phyloP scores from a whole-genome alignment of 2,329 filamentous ascomycete species.

The Diaporthe nobilis region DNA sequence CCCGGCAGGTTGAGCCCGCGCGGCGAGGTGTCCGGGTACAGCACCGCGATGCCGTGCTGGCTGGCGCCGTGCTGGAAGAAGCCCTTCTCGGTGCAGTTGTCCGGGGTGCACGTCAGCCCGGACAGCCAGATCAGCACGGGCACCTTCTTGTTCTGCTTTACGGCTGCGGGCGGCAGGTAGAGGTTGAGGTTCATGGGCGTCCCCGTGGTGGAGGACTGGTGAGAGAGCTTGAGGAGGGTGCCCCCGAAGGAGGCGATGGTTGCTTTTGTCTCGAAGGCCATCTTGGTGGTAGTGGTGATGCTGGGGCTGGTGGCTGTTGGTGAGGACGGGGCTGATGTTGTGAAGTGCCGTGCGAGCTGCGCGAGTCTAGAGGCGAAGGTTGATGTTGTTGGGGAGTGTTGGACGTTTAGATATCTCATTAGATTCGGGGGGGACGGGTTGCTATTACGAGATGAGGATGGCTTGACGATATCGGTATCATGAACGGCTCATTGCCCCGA shows the following conservation, averaged over 20 bases:
- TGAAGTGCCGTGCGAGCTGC: slow-evolving; percentile 38
- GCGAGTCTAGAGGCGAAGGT: slow-evolving; percentile 35
- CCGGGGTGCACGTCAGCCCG: slow-evolving; percentile 93
- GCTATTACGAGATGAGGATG: slow-evolving; percentile 10
- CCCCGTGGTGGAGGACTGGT: slow-evolving; percentile 82
- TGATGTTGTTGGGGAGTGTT: slow-evolving; percentile 23
- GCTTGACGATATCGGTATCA: slow-evolving; percentile 30
- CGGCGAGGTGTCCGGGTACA: slow-evolving; percentile 96
- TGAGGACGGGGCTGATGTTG: slow-evolving; percentile 7
- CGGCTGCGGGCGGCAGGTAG: slow-evolving; percentile 84
- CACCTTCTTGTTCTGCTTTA: slow-evolving; percentile 69
- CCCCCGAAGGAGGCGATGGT: slow-evolving; percentile 94
- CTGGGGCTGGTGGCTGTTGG: slow-evolving; percentile 9
- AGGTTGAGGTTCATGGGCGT: slow-evolving; percentile 95
- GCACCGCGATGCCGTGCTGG: slow-evolving; percentile 86
- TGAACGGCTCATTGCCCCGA: background rate
- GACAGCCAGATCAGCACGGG: slow-evolving; percentile 95
- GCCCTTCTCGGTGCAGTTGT: slow-evolving; percentile 86
- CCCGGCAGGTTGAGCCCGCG: slow-evolving; percentile 84
- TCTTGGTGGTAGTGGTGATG: slow-evolving; percentile 55
- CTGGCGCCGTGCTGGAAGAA: slow-evolving; percentile 91
- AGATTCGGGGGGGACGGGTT: background rate
- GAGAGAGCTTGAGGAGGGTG: slow-evolving; percentile 93
- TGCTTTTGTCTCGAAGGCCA: slow-evolving; percentile 91
- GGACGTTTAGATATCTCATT: slow-evolving; percentile 38